Conservation (phyloP, 129 eudicot genomes). For the Cynara cardunculus region DNA sequence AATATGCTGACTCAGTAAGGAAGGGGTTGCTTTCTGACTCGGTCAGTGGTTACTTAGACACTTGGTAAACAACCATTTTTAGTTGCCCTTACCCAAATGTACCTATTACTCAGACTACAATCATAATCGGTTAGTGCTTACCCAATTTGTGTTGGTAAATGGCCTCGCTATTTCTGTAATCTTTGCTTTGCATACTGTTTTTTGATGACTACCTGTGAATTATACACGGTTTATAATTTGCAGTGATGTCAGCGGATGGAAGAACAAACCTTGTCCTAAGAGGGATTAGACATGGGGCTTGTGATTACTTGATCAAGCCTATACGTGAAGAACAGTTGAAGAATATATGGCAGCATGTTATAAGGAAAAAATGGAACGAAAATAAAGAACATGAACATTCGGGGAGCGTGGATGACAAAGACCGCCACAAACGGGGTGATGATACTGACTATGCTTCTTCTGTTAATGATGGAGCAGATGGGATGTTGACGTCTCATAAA, state of each 20-base stretch:
- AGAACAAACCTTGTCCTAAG: constrained; percentile 61
- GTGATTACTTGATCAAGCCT: constrained; percentile 79
- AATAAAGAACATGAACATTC: constrained; percentile 66
- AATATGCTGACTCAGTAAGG: not conserved
- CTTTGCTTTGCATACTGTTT: not conserved
- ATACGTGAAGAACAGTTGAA: constrained; percentile 71
- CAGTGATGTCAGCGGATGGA: constrained; percentile 91
- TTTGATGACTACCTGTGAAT: not conserved
- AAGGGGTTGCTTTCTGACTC: not conserved
- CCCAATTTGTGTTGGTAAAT: not conserved
- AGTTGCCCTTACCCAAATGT: too few species aligned
- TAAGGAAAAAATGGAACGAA: constrained; percentile 61
- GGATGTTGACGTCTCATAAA: constrained; percentile 40
- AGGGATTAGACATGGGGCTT: constrained; percentile 80
- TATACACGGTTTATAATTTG: constrained; percentile 14
- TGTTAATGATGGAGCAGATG: constrained; percentile 61
- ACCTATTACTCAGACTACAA: not conserved
- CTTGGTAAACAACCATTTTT: too few species aligned
- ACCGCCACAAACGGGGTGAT: constrained; percentile 49
- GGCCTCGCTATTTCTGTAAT: not conserved
- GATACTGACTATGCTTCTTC: constrained; percentile 69
- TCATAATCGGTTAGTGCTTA: not conserved
- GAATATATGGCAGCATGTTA: constrained; percentile 89
- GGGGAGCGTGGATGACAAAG: constrained; percentile 60
- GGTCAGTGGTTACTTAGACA: not conserved